Base-by-base conservation (phyloP, 1,284 basidiomycete species). In the Ganoderma lucidum region DNA sequence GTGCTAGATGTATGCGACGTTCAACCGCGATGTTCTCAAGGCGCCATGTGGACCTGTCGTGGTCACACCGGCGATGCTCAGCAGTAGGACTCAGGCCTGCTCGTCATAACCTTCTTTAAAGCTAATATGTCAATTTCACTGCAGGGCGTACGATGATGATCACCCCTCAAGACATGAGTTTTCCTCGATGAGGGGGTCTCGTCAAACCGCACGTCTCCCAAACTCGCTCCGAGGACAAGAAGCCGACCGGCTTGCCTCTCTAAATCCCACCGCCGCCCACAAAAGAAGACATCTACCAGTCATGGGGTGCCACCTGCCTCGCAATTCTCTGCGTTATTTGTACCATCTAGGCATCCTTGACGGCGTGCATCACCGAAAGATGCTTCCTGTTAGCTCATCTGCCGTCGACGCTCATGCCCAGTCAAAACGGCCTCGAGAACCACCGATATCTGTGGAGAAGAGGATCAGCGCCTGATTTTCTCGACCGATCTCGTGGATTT, bases 371-470 rank as follows among this genome's bases (percentile, higher is more conserved):
- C 32, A 39, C 35, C 32, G 9, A 5, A 39, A 12, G 35, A 39
- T 59, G 56, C 56, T 59, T 59, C 56, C 12, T 19, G 15, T 59
- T 59, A 59, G 56, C 56, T 37, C 56, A 59, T 39, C 56, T 39
- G 32, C 32, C 56, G 19, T 19, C 35, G 56, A 59, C 56, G 14
- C 32, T n/a, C 35, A 19, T n/a, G 35, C 6, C n/a, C n/a, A n/a
- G n/a, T n/a, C n/a, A n/a, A n/a, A n/a, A n/a, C n/a, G n/a, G n/a
- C n/a, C n/a, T n/a, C n/a, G n/a, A n/a, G n/a, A n/a, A n/a, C n/a
- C n/a, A n/a, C n/a, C n/a, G n/a, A n/a, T n/a, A n/a, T n/a, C n/a
- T n/a, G n/a, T n/a, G n/a, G n/a, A n/a, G n/a, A n/a, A n/a, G n/a
- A n/a, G n/a, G n/a, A n/a, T n/a, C n/a, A n/a, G n/a, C n/a, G n/a